Base-by-base conservation (phyloP, 2,329 filamentous ascomycete species). In the Ilyonectria robusta region DNA sequence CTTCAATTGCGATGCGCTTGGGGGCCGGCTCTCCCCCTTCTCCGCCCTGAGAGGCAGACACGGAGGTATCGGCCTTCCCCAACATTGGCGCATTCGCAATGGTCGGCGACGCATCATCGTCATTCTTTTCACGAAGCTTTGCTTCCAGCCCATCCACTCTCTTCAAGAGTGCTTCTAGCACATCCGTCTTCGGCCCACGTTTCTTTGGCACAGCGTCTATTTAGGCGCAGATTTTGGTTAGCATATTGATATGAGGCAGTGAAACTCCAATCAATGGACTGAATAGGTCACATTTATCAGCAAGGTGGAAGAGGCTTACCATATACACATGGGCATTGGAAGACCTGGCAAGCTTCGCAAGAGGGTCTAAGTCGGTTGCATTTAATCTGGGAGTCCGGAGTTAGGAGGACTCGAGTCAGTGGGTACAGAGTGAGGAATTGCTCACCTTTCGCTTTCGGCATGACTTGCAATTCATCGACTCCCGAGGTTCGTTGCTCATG, bases 401-500 rank as follows among this genome's bases (percentile, higher is more conserved):
- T 76, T 33, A 76, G 57, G 15, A 42, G 35, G 23, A 4, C 21
- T 17, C 46, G 15, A 68, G 48, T 21, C 9, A 50, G 17, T 37
- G n/a, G 56, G 19, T 33, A 64, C 59, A 17, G 40, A 60, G 68
- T 58, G 48, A 66, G 70, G 61, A 53, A 67, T 61, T 31, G 44
- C 65, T 71, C 51, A 95, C 94, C 91, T 97, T 97, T 83, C 94
- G 88, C 82, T 97, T 97, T 74, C 94, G 89, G 84, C 94, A 97
- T 63, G 93, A 96, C 81, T 97, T 97, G 89, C 94, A 97, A 81
- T 97, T 97, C 94, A 97, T 97, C 37, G 93, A 93, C 84, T 97
- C 94, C 76, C 93, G 90, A 46, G 93, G 93, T 79, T 96, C 93
- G 75, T 89, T 92, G 80, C 87, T 90, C 81, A 89, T 85, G 47